These are phyloP conservation scores for Globisporangium canariense DNA, from an alignment of 352 stramenopile species.

Conservation along the genomic window DNA sequence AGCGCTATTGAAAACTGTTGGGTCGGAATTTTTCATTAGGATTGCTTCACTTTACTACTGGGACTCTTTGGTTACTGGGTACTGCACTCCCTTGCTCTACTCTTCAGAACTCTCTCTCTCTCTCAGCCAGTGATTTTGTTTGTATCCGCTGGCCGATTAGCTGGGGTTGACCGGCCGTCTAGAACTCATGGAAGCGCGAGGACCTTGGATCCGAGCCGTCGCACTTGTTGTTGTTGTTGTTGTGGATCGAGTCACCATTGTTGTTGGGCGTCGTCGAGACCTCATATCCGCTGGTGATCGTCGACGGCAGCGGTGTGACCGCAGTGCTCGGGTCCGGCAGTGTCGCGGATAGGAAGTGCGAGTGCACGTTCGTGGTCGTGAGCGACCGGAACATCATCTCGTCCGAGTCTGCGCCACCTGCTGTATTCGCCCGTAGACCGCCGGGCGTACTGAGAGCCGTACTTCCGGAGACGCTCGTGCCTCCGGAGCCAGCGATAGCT, in stretches of 20 bases:
- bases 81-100: no score
- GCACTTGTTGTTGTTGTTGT: neutral
- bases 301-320: neutral
- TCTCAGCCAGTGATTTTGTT: no score
- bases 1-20: no score
- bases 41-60: no score
- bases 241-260: neutral
- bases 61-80: no score
- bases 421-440: neutral
- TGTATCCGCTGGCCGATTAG: no score
- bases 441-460: no score
- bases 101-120: no score
- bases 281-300: neutral
- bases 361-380: neutral
- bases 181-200: no score
- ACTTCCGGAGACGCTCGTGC: neutral
- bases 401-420: neutral
- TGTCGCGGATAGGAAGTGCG: slow-evolving; percentile 5
- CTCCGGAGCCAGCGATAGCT: neutral
- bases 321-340: neutral
- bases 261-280: neutral
- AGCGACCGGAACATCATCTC: neutral
- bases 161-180: no score
- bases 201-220: no score
- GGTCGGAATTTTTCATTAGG: no score